Conservation (phyloP, 257 asterid genomes). For the Solanum chilense region DNA sequence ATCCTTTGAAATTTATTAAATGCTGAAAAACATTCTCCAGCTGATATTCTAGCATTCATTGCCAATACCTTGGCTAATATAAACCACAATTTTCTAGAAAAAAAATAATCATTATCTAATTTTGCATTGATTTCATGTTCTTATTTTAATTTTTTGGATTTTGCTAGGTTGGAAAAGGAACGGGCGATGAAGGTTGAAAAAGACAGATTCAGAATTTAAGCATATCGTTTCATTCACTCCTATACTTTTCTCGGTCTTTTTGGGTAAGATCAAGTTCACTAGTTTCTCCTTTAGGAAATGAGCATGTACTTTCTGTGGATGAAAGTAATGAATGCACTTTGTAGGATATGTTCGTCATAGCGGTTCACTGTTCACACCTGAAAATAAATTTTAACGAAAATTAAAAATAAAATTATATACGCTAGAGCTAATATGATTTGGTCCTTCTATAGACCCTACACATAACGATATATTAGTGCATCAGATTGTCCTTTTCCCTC, state of each 20-base stretch:
- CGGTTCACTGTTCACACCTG: not conserved
- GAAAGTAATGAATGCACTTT: not conserved
- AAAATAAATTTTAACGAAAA: not conserved
- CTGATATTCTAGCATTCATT: constrained; percentile 3
- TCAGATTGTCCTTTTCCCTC: no score
- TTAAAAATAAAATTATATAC: not conserved
- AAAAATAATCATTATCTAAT: not conserved
- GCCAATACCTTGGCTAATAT: not conserved
- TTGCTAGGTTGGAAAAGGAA: not conserved
- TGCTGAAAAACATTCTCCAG: constrained; percentile 5
- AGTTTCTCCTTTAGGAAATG: not conserved
- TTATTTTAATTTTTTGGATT: not conserved
- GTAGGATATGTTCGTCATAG: not conserved
- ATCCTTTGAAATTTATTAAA: constrained; percentile 4
- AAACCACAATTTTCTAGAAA: not conserved
- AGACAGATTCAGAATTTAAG: not conserved
- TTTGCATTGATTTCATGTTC: not conserved
- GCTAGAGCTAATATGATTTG: not conserved
- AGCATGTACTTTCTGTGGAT: not conserved
- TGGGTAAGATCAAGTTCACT: constrained; percentile 36
- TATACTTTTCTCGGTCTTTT: constrained; percentile 33
- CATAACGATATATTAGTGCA: not conserved
- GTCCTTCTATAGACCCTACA: not conserved
- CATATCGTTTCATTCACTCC: not conserved
- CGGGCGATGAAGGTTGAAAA: not conserved